These are phyloP conservation scores for Aspergillus indologenus DNA, from an alignment of 495 filamentous ascomycete genomes.

Conservation along the genomic window DNA sequence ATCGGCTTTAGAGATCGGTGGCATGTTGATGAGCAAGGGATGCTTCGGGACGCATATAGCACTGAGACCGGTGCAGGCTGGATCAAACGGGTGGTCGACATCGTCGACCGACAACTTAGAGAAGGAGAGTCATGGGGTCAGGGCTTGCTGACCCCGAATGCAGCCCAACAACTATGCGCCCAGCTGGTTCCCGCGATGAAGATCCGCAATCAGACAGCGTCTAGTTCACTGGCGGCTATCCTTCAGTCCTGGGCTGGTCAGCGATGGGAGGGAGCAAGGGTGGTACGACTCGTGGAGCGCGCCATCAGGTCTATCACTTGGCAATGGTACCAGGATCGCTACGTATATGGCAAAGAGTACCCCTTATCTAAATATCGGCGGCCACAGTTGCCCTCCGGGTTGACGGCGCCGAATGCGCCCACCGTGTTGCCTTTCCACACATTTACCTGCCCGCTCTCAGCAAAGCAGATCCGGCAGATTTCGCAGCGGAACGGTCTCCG, in stretches of 20 bases:
- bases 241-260: conserved; percentile 70
- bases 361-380: conserved; percentile 62
- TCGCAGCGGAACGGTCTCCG: conserved; percentile 92
- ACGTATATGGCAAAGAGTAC: conserved; percentile 59
- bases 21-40: conserved; percentile 87
- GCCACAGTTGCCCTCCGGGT: conserved; percentile 68
- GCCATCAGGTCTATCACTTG: conserved; percentile 72
- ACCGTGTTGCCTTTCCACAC: conserved; percentile 99
- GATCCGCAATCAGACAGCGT: conserved; percentile 26
- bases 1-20: conserved; percentile 78
- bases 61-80: conserved; percentile 66
- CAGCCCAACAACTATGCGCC: conserved; percentile 49
- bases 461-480: conserved; percentile 91
- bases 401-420: conserved; percentile 84
- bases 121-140: conserved; percentile 88
- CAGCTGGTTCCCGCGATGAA: conserved; percentile 41
- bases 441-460: conserved; percentile 91
- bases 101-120: conserved; percentile 84
- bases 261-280: conserved; percentile 82
- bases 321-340: conserved; percentile 85
- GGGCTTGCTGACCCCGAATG: conserved; percentile 59
- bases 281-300: conserved; percentile 84
- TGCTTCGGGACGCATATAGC: conserved; percentile 70
- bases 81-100: conserved; percentile 93
- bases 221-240: conserved; percentile 36